Evolutionary conservation across 176 grass and related monocot species (phyloP).

Genomic region (Chloris gayana): DNA sequence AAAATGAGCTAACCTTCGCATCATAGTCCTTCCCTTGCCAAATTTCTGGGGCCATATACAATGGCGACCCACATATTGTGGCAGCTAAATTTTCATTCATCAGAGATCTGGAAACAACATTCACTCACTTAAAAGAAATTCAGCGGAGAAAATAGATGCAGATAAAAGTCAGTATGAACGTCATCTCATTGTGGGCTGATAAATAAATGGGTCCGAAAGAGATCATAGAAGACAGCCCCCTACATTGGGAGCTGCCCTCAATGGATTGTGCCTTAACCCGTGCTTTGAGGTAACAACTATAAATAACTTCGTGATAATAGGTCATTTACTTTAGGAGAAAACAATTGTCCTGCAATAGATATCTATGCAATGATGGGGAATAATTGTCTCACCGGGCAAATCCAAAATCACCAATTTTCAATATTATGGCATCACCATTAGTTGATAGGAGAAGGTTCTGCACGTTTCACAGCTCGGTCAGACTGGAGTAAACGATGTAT

Average conservation of each 20-base stretch:
- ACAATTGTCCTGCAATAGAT: background rate
- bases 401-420: slow-evolving; percentile 84
- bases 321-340: background rate
- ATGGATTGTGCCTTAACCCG: background rate
- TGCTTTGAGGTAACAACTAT: background rate
- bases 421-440: slow-evolving; percentile 40
- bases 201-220: background rate
- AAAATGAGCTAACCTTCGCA: slow-evolving; percentile 57
- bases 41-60: slow-evolving; percentile 85
- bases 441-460: slow-evolving; percentile 75
- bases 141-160: background rate
- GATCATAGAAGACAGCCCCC: too few relatives aligned
- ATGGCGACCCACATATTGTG: slow-evolving; percentile 70
- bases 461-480: slow-evolving; percentile 39
- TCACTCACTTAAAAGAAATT: background rate
- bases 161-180: slow-evolving; percentile 5
- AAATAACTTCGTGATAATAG: background rate
- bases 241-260: background rate
- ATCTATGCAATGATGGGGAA: background rate
- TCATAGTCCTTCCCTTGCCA: slow-evolving; percentile 62
- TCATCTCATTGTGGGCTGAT: background rate
- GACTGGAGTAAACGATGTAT: slow-evolving; percentile 4
- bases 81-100: slow-evolving; percentile 72
- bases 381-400: slow-evolving; percentile 59
- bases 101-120: slow-evolving; percentile 40